Base-by-base conservation (phyloP, 2,329 filamentous ascomycete species). In the Cercospora brassicicola region DNA sequence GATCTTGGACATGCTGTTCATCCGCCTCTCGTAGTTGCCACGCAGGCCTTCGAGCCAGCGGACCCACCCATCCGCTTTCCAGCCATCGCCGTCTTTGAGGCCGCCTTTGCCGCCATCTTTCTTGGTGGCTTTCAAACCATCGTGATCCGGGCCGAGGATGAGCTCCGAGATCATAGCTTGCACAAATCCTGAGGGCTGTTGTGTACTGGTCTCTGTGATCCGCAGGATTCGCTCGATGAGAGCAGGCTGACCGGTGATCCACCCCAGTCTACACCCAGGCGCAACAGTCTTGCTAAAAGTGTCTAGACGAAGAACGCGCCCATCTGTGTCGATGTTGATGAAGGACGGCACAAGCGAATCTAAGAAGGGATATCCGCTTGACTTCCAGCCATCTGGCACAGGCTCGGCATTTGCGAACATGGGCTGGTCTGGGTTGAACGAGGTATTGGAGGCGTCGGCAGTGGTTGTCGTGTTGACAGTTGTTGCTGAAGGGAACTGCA, bases 261-360 rank as follows among this genome's bases (percentile, higher is more conserved):
- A 97, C 48, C 94, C 94, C 1, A 97, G 83, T 31, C 94, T 89
- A 76, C 92, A 96, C 1, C 94, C 94, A 0, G 94, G 94, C 0
- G 93, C 93, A 18, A 97, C 87, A 0, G 92, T 96, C 82, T 98
- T 97, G 76, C 91, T 95, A 79, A 97, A 97, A 0, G 94, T 97
- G 79, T 97, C 94, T 2, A 97, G 85, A 57, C 94, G 90, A 67
- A 97, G 86, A 51, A 97, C 94, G 39, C 94, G 90, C 66, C 94
- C 94, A 74, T 97, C 91, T 20, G 87, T 86, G 77, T 97, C 94
- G 65, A 97, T 79, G 69, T 86, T 90, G 53, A 97, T 83, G 79
- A 92, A 97, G 0, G 91, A 95, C 0, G 93, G 93, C 3, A 90
- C 88, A 10, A 97, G 86, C 2, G 90, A 92, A 81, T 96, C 93